Evolutionary conservation across 2,329 filamentous ascomycete genomes (phyloP).

Genomic region (Arthrobotrys sinensis): DNA sequence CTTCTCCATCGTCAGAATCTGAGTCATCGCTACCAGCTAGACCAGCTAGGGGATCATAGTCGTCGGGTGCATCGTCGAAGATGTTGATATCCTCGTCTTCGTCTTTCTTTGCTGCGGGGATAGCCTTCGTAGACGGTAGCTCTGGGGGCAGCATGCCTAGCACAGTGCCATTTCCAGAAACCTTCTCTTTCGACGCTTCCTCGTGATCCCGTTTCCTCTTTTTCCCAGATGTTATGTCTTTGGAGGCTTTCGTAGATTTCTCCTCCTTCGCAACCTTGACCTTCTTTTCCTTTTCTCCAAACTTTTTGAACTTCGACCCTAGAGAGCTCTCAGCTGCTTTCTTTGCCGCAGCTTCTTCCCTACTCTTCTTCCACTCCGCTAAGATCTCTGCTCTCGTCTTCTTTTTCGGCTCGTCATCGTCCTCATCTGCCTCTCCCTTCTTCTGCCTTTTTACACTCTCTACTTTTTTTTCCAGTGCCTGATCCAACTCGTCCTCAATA

Average conservation of each 20-base stretch:
- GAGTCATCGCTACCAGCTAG: constrained; percentile 69
- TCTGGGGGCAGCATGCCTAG: constrained; percentile 64
- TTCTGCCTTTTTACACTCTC: constrained; percentile 72
- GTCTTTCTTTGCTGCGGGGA: constrained; percentile 69
- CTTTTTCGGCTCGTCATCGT: constrained; percentile 75
- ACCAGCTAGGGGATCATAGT: constrained; percentile 78
- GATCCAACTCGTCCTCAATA: constrained; percentile 78
- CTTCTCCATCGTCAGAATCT: constrained; percentile 68
- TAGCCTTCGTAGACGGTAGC: constrained; percentile 58
- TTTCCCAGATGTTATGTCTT: constrained; percentile 74
- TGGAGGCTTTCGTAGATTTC: constrained; percentile 77
- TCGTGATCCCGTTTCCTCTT: constrained; percentile 68
- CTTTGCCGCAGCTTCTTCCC: constrained; percentile 73
- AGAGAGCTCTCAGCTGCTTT: constrained; percentile 71
- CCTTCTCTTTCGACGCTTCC: constrained; percentile 20
- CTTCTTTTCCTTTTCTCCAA: constrained; percentile 68
- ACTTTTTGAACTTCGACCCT: constrained; percentile 77
- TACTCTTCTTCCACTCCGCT: constrained; percentile 77
- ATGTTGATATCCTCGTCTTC: constrained; percentile 75
- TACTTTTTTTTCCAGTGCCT: constrained; percentile 73
- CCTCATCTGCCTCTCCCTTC: constrained; percentile 73
- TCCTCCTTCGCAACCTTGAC: constrained; percentile 70
- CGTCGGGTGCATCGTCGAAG: constrained; percentile 77
- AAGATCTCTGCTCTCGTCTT: constrained; percentile 78
- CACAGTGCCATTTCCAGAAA: constrained; percentile 36